Conservation (phyloP, 768 basidiomycete species). For the Boletus vinaceobasis region DNA sequence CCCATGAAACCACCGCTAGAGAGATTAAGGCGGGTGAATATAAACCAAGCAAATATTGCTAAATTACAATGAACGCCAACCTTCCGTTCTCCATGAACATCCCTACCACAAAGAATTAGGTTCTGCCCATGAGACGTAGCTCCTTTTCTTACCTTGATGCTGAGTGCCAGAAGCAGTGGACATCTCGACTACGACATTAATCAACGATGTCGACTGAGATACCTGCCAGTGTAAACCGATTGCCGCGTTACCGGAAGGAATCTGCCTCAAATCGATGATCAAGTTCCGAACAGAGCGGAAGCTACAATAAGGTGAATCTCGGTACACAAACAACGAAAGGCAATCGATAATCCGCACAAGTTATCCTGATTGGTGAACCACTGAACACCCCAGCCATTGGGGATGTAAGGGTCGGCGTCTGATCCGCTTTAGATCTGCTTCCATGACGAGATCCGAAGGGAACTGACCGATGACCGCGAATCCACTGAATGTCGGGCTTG, state of each 20-base stretch:
- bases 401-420: conserved; percentile 75
- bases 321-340: neutral
- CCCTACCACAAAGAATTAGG: conserved; percentile 18
- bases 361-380: conserved; percentile 26
- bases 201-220: conserved; percentile 68
- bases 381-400: conserved; percentile 39
- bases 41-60: neutral
- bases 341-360: conserved; percentile 11
- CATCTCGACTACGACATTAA: conserved; percentile 72
- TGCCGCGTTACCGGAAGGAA: conserved; percentile 49
- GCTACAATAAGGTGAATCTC: conserved; percentile 31
- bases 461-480: conserved; percentile 69
- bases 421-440: neutral
- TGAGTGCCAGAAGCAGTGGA: conserved; percentile 56
- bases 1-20: conserved; percentile 45
- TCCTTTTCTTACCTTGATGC: conserved; percentile 55
- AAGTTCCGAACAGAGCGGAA: conserved; percentile 74
- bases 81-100: conserved; percentile 80
- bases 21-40: neutral
- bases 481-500: conserved; percentile 55
- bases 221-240: conserved; percentile 86
- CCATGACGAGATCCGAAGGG: neutral
- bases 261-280: conserved; percentile 60
- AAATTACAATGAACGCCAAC: conserved; percentile 12
- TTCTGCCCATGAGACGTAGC: neutral